Evolutionary conservation across 331 rosid genomes (phyloP), one percentile per base, ranked within the genome.

Genomic region (Spiraea crenata): DNA sequence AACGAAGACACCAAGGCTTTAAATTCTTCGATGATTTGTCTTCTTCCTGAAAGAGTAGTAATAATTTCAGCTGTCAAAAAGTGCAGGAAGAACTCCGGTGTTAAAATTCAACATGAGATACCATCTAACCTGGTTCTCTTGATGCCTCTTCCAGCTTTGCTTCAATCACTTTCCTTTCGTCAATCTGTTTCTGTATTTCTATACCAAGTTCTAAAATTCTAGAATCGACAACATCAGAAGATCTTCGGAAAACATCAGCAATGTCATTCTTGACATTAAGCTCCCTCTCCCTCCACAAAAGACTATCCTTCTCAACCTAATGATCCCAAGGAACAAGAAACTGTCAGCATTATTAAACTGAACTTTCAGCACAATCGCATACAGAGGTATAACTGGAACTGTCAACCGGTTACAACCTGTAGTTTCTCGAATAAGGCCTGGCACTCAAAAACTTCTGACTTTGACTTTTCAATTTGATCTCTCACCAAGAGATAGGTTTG

Each of bases 391-490:
- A 82, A 83, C 84, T 82, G 80, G 85, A 88, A 86, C 92, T 91
- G 88, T 89, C 92, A 70, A 91, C 92, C 89, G 86, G 86, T 87
- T 78, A 89, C 96, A 85, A 95, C 99, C 99, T 95, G 99, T 76
- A 89, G 92, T 88, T 89, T 95, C 91, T 91, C 92, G 15, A 79
- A 80, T 67, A 80, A 78, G 68, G 92, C 85, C 78, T 80, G 98
- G 82, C 79, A 92, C 79, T 88, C 76, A 35, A 65, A 73, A 67
- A 85, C 90, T 85, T 91, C 87, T 1, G 80, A 82, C 77, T 88
- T 95, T 9, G 92, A 89, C 68, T 81, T 89, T 70, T 89, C 92
- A 58, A 89, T 81, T 82, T 85, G 96, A 80, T 91, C 92, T 82
- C 80, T 84, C 84, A 90, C 86, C 83, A 88, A 76, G 63, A 86